phyloP scores from a whole-genome alignment of 371 early-diverging fungal species.

The Mucor indicus region DNA sequence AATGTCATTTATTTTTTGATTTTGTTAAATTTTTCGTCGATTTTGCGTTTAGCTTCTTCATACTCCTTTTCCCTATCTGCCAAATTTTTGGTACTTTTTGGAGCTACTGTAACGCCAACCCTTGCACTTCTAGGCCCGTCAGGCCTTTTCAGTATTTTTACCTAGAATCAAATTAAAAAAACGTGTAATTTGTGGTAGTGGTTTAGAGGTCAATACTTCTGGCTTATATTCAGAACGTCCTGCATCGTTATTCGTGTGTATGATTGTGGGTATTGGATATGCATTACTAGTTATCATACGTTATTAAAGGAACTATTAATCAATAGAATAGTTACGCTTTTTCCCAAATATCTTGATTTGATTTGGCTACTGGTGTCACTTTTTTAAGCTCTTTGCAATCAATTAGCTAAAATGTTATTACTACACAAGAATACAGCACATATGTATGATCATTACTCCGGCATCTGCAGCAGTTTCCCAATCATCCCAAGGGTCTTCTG shows the following conservation, averaged over 20 bases:
- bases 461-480: constrained; percentile 45
- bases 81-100: constrained; percentile 12
- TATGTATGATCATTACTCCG: constrained; percentile 16
- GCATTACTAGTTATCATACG: constrained; percentile 13
- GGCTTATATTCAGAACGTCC: constrained; percentile 29
- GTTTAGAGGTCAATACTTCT: constrained; percentile 16
- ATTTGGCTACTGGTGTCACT: constrained; percentile 5
- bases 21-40: constrained; percentile 16
- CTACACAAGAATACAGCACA: neutral
- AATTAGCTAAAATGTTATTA: constrained; percentile 14
- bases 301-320: no score
- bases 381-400: constrained; percentile 4
- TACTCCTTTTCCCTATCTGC: constrained; percentile 32
- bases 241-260: constrained; percentile 19
- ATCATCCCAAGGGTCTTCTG: constrained; percentile 41
- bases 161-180: constrained; percentile 1
- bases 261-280: constrained; percentile 15
- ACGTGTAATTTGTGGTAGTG: neutral
- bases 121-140: constrained; percentile 1
- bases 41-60: constrained; percentile 21
- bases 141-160: constrained; percentile 23
- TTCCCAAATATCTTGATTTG: constrained; percentile 29
- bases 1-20: neutral
- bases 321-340: constrained; percentile 22
- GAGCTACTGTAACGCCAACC: neutral